Base-by-base conservation (phyloP, 148 eudicot genomes). In the Pouteria glomerata region DNA sequence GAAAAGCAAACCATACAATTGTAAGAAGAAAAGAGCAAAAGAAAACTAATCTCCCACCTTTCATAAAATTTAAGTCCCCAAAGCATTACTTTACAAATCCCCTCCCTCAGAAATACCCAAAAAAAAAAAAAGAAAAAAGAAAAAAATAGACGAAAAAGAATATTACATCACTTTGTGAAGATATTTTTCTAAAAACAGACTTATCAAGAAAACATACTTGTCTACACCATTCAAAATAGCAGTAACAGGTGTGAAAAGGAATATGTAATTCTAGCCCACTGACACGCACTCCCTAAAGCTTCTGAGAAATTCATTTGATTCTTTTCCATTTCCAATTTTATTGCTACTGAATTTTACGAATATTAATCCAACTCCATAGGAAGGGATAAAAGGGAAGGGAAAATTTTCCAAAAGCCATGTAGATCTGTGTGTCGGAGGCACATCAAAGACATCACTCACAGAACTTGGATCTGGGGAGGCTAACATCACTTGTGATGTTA, bases 401-500 rank as follows among this genome's bases (percentile, higher is more conserved):
- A 11, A 21, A 41, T 30, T 26, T 34, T 56, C 11, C 14, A 62
- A 10, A 12, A 66, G 51, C 29, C 57, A 67, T 27, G 51, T 57
- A 70, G 41, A 31, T 57, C 39, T n/a, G 48, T 56, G 39, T 60
- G 16, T 75, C 68, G 12, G 68, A 31, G 52, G 60, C 64, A 37
- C 53, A 56, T 73, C 55, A 45, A 45, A 27, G 44, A 53, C 58
- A 63, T 48, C 14, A 52, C 19, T 31, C 24, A 23, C 3, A 42
- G n/a, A 48, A 2, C 21, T 48, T 56, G 48, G 61, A 37, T 14
- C 56, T 47, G 33, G 19, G 67, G 34, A 23, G 48, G 52, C 51
- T 15, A 26, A 45, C n/a, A 27, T 35, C 51, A 24, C 8, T 42
- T 24, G 30, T n/a, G n/a, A n/a, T n/a, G n/a, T n/a, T n/a, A n/a